Conservation (phyloP, 768 basidiomycete species). For the Glaciozyma antarctica region DNA sequence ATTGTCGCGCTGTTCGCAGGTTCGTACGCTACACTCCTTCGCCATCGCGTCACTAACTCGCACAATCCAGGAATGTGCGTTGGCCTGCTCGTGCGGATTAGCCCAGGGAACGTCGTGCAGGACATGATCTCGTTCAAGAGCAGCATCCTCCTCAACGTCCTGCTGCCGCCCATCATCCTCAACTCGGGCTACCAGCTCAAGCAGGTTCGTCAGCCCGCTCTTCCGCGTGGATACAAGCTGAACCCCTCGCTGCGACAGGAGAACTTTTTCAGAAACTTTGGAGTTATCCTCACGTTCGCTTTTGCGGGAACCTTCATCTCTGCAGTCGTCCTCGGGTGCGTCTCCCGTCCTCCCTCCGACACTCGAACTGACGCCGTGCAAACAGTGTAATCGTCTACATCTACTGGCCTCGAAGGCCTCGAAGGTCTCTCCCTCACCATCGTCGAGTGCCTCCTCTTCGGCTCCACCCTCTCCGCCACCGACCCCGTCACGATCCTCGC, state of each 20-base stretch:
- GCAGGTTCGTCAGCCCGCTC: slow-evolving; percentile 52
- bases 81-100: slow-evolving; percentile 76
- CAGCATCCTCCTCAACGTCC: slow-evolving; percentile 92
- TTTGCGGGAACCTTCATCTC: slow-evolving; percentile 94
- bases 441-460: slow-evolving; percentile 90
- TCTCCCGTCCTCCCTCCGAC: slow-evolving; percentile 22
- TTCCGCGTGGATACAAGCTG: not conserved
- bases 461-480: slow-evolving; percentile 91
- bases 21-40: slow-evolving; percentile 11
- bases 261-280: slow-evolving; percentile 98
- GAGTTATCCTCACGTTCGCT: slow-evolving; percentile 74
- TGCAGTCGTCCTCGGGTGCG: slow-evolving; percentile 89
- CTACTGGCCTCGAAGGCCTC: slow-evolving; percentile 82
- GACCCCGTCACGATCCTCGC: slow-evolving; percentile 97
- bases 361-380: not conserved
- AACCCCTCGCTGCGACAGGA: slow-evolving; percentile 49
- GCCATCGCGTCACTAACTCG: not conserved
- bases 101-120: slow-evolving; percentile 86
- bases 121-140: slow-evolving; percentile 75
- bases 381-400: slow-evolving; percentile 81
- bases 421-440: slow-evolving; percentile 77
- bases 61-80: slow-evolving; percentile 66
- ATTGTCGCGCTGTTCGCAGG: slow-evolving; percentile 85
- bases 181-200: slow-evolving; percentile 97
- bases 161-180: slow-evolving; percentile 96